Evolutionary conservation across 495 filamentous ascomycete species (phyloP).

Genomic region (Penicillium chermesinum): DNA sequence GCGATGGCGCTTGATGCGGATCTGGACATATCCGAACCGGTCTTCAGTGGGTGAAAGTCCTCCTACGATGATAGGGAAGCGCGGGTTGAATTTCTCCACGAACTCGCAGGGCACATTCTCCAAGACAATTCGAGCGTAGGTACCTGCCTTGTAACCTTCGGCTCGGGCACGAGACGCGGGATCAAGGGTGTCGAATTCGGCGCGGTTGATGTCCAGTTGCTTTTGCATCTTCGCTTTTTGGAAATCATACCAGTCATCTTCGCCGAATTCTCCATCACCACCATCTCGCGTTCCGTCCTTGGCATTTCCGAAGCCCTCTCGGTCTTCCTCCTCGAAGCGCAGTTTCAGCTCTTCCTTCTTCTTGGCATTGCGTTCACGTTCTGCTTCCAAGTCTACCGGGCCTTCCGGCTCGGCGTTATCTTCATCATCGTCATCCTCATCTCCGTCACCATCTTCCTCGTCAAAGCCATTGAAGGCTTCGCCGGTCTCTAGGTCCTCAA

Average conservation of each 20-base stretch:
- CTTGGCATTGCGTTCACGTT: slow-evolving; percentile 84
- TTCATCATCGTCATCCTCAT: slow-evolving; percentile 30
- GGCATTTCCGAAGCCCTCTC: slow-evolving; percentile 85
- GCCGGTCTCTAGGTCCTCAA: slow-evolving; percentile 82
- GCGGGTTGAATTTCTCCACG: slow-evolving; percentile 77
- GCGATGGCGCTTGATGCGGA: slow-evolving; percentile 91
- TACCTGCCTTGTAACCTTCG: slow-evolving; percentile 89
- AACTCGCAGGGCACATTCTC: slow-evolving; percentile 90
- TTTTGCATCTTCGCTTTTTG: slow-evolving; percentile 94
- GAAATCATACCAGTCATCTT: slow-evolving; percentile 97
- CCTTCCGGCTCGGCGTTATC: slow-evolving; percentile 24
- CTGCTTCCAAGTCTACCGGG: slow-evolving; percentile 60
- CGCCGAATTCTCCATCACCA: slow-evolving; percentile 71
- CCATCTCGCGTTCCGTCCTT: slow-evolving; percentile 64
- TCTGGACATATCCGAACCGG: slow-evolving; percentile 89
- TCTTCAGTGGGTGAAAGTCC: slow-evolving; percentile 89
- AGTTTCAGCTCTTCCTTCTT: slow-evolving; percentile 91
- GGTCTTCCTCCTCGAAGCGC: slow-evolving; percentile 94
- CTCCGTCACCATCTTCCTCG: slow-evolving; percentile 15
- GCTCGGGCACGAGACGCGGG: slow-evolving; percentile 71
- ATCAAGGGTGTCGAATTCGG: slow-evolving; percentile 83
- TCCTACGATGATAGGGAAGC: slow-evolving; percentile 81
- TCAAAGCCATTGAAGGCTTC: slow-evolving; percentile 49
- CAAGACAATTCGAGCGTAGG: slow-evolving; percentile 85
- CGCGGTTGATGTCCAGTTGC: slow-evolving; percentile 88